Conservation (phyloP, 441 rosid species). For the Omphalea diandra region DNA sequence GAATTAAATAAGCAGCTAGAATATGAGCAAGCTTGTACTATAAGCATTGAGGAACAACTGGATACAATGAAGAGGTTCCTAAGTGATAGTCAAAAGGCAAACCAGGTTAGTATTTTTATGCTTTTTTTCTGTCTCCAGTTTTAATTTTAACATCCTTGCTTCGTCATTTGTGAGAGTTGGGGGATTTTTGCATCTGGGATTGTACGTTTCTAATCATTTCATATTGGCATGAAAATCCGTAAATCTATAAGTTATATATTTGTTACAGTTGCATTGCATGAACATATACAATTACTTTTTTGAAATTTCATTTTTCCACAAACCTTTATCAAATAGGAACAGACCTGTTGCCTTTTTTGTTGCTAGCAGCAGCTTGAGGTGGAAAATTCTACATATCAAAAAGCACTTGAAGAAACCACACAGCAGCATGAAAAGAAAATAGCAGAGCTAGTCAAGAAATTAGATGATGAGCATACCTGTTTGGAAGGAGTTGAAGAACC, state of each 20-base stretch:
- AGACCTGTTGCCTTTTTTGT: slow-evolving; percentile 20
- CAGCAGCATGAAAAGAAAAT: slow-evolving; percentile 67
- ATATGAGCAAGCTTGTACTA: slow-evolving; percentile 44
- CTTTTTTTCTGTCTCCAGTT: slow-evolving; percentile 1
- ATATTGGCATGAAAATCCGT: not conserved
- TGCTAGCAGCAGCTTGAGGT: slow-evolving; percentile 55
- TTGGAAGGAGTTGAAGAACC: slow-evolving; percentile 55
- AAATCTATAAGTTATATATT: not conserved
- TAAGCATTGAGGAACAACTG: slow-evolving; percentile 49
- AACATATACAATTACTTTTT: not conserved
- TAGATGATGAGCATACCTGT: slow-evolving; percentile 50
- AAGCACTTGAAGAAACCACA: slow-evolving; percentile 69
- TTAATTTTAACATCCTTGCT: not conserved
- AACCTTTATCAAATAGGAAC: not conserved
- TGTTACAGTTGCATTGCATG: not conserved
- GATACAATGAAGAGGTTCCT: slow-evolving; percentile 45
- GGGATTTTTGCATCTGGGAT: not conserved
- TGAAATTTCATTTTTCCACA: not conserved
- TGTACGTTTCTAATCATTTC: not conserved
- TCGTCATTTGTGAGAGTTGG: not conserved
- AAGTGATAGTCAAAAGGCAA: slow-evolving; percentile 53
- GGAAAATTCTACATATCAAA: slow-evolving; percentile 58
- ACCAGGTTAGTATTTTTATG: slow-evolving; percentile 52
- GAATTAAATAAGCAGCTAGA: slow-evolving; percentile 60
- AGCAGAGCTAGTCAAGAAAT: slow-evolving; percentile 53